These are phyloP conservation scores for Lenwebbia sp. DNA, from an alignment of 345 rosid genomes.

Conservation along the genomic window DNA sequence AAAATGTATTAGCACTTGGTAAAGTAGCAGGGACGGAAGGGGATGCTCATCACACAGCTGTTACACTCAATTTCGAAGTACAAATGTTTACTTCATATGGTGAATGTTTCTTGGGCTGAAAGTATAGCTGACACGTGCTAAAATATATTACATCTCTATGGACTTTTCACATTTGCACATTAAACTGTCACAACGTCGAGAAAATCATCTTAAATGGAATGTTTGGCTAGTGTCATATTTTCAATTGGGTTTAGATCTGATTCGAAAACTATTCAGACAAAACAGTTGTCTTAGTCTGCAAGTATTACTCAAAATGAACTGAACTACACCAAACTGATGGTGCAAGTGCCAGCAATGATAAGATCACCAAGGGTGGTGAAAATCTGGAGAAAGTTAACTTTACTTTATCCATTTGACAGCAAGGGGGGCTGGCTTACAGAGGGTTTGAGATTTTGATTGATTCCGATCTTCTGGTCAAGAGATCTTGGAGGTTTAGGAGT, in stretches of 20 bases:
- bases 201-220: background rate
- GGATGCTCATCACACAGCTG: background rate
- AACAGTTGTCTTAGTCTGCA: background rate
- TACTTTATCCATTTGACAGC: background rate
- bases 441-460: constrained; percentile 70
- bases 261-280: background rate
- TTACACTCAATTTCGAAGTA: background rate
- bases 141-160: background rate
- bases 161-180: background rate
- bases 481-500: constrained; percentile 81
- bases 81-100: background rate
- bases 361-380: background rate
- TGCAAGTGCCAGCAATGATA: background rate
- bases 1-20: too few relatives aligned
- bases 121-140: background rate
- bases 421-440: constrained; percentile 30
- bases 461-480: constrained; percentile 82
- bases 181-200: background rate
- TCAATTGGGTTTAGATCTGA: background rate
- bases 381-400: background rate
- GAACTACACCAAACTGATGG: background rate
- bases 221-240: background rate
- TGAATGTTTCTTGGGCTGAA: background rate
- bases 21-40: background rate
- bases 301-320: background rate